Base-by-base conservation (phyloP, 495 filamentous ascomycete genomes). In the Penicillium waksmanii region DNA sequence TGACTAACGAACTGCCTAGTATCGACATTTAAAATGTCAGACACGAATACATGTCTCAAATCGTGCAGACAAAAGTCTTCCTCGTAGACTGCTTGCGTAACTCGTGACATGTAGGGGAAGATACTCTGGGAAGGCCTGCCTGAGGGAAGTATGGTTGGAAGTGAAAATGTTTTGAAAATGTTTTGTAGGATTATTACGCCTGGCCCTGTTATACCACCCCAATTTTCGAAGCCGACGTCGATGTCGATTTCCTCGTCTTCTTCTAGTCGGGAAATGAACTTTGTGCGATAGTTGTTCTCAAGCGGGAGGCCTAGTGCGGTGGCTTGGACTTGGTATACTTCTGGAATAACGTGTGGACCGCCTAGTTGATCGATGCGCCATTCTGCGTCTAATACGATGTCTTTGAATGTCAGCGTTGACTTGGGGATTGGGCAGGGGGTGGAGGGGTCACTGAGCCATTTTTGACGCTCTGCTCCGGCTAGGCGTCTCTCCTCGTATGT, bases 211-310 rank as follows among this genome's bases (percentile, higher is more conserved):
- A 27, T 27, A 15, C 23, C 46, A 7, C 46, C 18, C 46, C 46
- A 48, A n/a, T 48, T 48, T 11, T 48, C 46, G 46, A 48, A 48
- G 9, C 46, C 46, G 19, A 48, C 21, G 21, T 48, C 19, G 1
- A 48, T 27, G 2, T 48, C 46, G 6, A 31, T 8, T 0, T 27
- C 46, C 8, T 23, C 19, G 23, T 44, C 17, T 44, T 44, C 42
- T 48, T 48, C 46, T 8, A 48, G 21, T 13, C 21, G 3, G 11
- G 46, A 48, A 15, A 48, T 48, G 23, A 9, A 48, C 1, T 27
- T 12, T 48, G 46, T 48, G 6, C 21, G 18, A 13, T 48, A 48
- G 3, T 25, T 19, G 6, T 11, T 10, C 3, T 27, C 21, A 0
- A 48, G 46, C 1, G 19, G 18, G 3, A 48, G 19, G 19, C 21